Base-by-base conservation (phyloP, 2,329 filamentous ascomycete genomes). In the Thermothelomyces thermophilus region DNA sequence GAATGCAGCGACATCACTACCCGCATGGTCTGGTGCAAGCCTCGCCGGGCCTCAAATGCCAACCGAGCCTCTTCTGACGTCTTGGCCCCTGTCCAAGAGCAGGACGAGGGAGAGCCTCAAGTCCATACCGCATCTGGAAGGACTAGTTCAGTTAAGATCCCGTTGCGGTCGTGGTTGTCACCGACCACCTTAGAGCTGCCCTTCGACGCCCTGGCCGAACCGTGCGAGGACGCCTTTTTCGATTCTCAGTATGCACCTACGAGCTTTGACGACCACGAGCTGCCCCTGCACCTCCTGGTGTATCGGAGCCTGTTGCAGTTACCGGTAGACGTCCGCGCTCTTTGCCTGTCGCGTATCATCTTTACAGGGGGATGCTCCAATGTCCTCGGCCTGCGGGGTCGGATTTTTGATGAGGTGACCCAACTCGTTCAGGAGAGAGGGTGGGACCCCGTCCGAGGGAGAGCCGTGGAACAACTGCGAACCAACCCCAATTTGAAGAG, bases 301-400 rank as follows among this genome's bases (percentile, higher is more conserved):
- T 94, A 95, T 67, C 78, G 80, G 46, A 78, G 83, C 33, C 76
- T 98, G 1, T 73, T 94, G 1, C 75, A 80, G 7, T 73, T 96
- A 1, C 87, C 90, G 0, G 70, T 91, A 3, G 93, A 98, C 66
- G 82, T 90, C 3, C 82, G 93, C 20, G 84, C 86, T 1, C 70
- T 84, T 4, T 96, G 91, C 66, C 93, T 96, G 82, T 83, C 90
- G 1, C 86, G 91, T 34, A 86, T 97, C 40, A 73, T 95, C 14
- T 86, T 98, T 62, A 85, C 84, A 0, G 93, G 93, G 28, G 89
- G 89, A 2, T 86, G 86, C 41, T 82, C 89, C 5, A 78, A 78
- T 22, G 82, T 96, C 8, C 77, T 90, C 0, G 93, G 93, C 1
- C 70, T 98, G 22, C 89, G 87, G 57, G 74, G 77, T 20, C 81